Evolutionary conservation across 75 land plant genomes (phyloP).

Genomic region (Pseudotsuga menziesii): DNA sequence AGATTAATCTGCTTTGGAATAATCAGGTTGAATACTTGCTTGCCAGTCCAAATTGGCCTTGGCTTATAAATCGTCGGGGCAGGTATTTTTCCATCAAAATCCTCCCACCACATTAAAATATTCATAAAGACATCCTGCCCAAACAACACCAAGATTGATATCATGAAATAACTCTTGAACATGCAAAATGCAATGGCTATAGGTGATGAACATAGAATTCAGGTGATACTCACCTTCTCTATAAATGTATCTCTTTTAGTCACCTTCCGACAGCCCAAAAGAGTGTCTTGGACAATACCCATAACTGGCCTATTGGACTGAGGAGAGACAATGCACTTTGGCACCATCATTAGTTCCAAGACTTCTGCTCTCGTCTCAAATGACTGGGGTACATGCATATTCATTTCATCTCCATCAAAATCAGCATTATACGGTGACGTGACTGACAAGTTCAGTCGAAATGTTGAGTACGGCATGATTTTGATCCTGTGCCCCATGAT

Average conservation of each 20-base stretch:
- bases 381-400: slow-evolving; percentile 99
- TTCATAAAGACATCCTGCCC: slow-evolving; percentile 98
- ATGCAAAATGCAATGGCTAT: too few relatives aligned
- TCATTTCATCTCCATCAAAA: slow-evolving; percentile 99
- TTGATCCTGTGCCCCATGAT: slow-evolving; percentile 98
- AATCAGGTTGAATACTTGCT: slow-evolving; percentile 94
- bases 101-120: slow-evolving; percentile 99
- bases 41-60: slow-evolving; percentile 95
- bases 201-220: too few relatives aligned
- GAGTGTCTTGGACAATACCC: slow-evolving; percentile 99
- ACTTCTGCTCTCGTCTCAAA: slow-evolving; percentile 99
- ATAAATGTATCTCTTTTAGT: slow-evolving; percentile 98
- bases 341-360: slow-evolving; percentile 98
- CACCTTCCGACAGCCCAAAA: slow-evolving; percentile 96
- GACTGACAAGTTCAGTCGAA: slow-evolving; percentile 92
- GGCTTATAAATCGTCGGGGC: slow-evolving; percentile 92
- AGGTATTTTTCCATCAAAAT: slow-evolving; percentile 97
- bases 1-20: slow-evolving; percentile 98
- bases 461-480: slow-evolving; percentile 99
- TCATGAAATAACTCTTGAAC: too few relatives aligned
- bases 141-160: not conserved
- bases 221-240: slow-evolving; percentile 55
- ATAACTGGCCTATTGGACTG: slow-evolving; percentile 97
- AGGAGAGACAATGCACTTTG: slow-evolving; percentile 99
- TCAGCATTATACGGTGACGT: slow-evolving; percentile 99